Base-by-base conservation (phyloP, 106 monocot genomes). In the Cymbidium sinense region DNA sequence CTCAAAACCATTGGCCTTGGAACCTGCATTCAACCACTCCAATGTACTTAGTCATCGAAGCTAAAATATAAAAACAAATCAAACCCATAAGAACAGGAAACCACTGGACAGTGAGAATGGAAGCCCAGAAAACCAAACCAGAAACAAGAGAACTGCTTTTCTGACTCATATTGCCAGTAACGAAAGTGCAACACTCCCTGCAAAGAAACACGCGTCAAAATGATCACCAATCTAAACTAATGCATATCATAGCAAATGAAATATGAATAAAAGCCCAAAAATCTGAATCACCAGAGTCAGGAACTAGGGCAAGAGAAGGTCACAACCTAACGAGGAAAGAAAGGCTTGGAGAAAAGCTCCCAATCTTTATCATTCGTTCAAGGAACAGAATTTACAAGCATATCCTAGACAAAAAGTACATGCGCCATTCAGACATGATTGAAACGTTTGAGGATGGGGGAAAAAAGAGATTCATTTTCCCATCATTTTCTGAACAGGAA, bases 101-200 rank as follows among this genome's bases (percentile, higher is more conserved):
- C 9, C 54, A 33, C 28, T 58, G 15, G 12, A 70, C 25, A 19
- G 33, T 64, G 35, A 21, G n/a, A 47, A 33, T 61, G 69, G 47
- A 30, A 64, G 41, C 10, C 43, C 23, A 52, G 41, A 67, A 64
- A 39, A 64, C 35, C 79, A 70, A 72, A 98, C 98, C 94, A 79
- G 96, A 84, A 83, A 81, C 77, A 70, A 79, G 29, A 43, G 93
- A 96, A 70, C 86, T 90, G 86, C 93, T 93, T 31, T 89, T 91
- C 43, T 82, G 83, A 83, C 81, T 89, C 93, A 93, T 91, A 73
- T 64, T 81, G 31, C 47, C 64, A 18, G 76, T 34, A 75, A 78
- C 21, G 21, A 30, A 76, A 77, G 30, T 44, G 51, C 77, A 79
- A 76, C 13, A 4, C 79, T 74, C 23, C 28, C 41, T 43, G n/a